Evolutionary conservation across 2,329 filamentous ascomycete genomes (phyloP).

Genomic region (Stachybotrys chlorohalonatus): DNA sequence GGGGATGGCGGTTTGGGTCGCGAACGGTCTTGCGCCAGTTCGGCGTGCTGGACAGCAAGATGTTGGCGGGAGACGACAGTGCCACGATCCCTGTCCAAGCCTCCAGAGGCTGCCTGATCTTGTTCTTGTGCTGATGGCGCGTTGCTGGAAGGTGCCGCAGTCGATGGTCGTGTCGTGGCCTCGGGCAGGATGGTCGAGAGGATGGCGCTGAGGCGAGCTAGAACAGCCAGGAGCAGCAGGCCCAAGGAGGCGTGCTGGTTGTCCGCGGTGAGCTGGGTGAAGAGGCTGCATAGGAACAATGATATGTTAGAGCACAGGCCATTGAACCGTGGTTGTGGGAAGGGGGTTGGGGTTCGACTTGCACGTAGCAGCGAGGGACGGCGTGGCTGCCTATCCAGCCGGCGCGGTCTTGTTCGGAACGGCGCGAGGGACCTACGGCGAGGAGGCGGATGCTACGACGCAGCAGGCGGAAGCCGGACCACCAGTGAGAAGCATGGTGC

Average conservation of each 20-base stretch:
- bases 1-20: background rate
- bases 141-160: background rate
- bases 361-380: slow-evolving; percentile 27
- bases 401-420: slow-evolving; percentile 8
- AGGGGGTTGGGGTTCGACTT: slow-evolving; percentile 5
- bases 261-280: slow-evolving; percentile 63
- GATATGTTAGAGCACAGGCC: background rate
- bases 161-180: background rate
- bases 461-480: slow-evolving; percentile 61
- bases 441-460: slow-evolving; percentile 57
- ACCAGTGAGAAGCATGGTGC: slow-evolving; percentile 76
- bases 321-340: background rate
- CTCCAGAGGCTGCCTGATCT: background rate
- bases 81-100: background rate
- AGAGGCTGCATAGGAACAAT: slow-evolving; percentile 34
- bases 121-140: background rate
- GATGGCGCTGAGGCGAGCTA: slow-evolving; percentile 48
- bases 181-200: slow-evolving; percentile 25
- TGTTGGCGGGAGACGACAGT: background rate
- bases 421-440: slow-evolving; percentile 10
- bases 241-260: slow-evolving; percentile 65
- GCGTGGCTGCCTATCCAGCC: slow-evolving; percentile 19
- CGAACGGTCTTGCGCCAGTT: background rate
- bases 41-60: background rate
- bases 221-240: slow-evolving; percentile 54